Evolutionary conservation across 1,284 basidiomycete species (phyloP).

Genomic region (Rhodotorula sp.): DNA sequence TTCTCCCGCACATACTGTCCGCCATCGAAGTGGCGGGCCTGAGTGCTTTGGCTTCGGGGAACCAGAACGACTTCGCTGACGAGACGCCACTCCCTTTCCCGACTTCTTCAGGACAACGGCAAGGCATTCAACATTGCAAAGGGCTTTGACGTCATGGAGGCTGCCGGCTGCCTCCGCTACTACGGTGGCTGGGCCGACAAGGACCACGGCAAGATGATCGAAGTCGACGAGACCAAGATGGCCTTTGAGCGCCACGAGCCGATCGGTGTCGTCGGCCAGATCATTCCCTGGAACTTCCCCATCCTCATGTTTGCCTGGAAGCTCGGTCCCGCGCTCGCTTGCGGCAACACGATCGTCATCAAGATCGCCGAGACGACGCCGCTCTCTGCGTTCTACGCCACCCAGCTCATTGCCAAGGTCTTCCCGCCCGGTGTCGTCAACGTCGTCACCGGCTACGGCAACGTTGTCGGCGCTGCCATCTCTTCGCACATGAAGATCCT

Average conservation of each 20-base stretch:
- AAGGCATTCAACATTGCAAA: slow-evolving; percentile 76
- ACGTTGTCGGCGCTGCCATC: slow-evolving; percentile 78
- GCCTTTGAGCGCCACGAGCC: slow-evolving; percentile 87
- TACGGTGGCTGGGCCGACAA: slow-evolving; percentile 70
- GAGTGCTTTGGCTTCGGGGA: too few species aligned
- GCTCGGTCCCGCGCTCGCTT: slow-evolving; percentile 77
- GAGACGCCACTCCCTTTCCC: slow-evolving; percentile 45
- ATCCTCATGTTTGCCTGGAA: slow-evolving; percentile 87
- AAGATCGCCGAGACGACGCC: slow-evolving; percentile 77
- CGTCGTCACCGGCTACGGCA: slow-evolving; percentile 62
- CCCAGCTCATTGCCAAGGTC: slow-evolving; percentile 60
- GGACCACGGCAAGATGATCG: slow-evolving; percentile 76
- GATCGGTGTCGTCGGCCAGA: slow-evolving; percentile 82
- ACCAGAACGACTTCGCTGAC: not conserved
- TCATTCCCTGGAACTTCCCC: slow-evolving; percentile 61
- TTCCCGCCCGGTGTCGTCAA: slow-evolving; percentile 94
- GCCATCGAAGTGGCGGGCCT: too few species aligned
- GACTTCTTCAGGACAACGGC: slow-evolving; percentile 60
- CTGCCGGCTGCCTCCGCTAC: slow-evolving; percentile 69
- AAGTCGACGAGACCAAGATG: slow-evolving; percentile 68
- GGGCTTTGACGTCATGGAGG: slow-evolving; percentile 65
- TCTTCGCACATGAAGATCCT: slow-evolving; percentile 59
- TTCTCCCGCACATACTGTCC: too few species aligned
- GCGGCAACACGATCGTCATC: slow-evolving; percentile 76
- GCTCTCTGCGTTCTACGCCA: slow-evolving; percentile 60